Evolutionary conservation across 306 rosid species (phyloP), one percentile per base, ranked within the genome.

Genomic region (Mimosa bimucronata): DNA sequence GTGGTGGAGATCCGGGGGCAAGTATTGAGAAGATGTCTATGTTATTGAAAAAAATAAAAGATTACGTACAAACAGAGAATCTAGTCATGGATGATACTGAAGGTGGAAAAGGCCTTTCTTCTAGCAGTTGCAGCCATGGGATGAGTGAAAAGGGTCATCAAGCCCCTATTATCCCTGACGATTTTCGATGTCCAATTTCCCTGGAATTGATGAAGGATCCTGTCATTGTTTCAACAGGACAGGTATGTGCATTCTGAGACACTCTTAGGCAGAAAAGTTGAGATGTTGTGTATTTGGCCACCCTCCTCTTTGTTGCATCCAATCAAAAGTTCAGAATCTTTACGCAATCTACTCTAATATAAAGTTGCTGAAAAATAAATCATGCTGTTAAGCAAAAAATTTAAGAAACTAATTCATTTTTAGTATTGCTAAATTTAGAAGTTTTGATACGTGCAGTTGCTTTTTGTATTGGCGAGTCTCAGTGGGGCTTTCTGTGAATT

Each of bases 191-290:
- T 88, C 99, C 99, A 12, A 93, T 96, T 82, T 91, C 99, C 68
- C 85, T 96, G 73, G 99, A 96, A 84, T 87, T 96, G 83, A 96
- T 96, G 98, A 89, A 77, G 83, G 98, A 96, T 87, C 99, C 99
- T 8, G 97, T 96, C 78, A 96, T 96, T 86, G 98, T 96, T 81
- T 96, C 99, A 67, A 96, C 99, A 10, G 99, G 99, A 84, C 99
- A 96, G 98, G 99, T 96, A 88, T 80, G 75, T 74, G 64, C 77
- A 46, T 50, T 77, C 52, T 69, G 57, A 74, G 40, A 80, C 66
- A 66, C 83, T 75, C 78, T 81, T 44, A 71, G 8, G 46, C 45
- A 18, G 83, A 71, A 13, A 79, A 75, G 62, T 42, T 83, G 38
- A 40, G 62, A 65, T 58, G 66, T 52, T 26, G 37, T 66, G 21